Evolutionary conservation across 306 rosid species (phyloP).

Genomic region (Heteromeles arbutifolia): DNA sequence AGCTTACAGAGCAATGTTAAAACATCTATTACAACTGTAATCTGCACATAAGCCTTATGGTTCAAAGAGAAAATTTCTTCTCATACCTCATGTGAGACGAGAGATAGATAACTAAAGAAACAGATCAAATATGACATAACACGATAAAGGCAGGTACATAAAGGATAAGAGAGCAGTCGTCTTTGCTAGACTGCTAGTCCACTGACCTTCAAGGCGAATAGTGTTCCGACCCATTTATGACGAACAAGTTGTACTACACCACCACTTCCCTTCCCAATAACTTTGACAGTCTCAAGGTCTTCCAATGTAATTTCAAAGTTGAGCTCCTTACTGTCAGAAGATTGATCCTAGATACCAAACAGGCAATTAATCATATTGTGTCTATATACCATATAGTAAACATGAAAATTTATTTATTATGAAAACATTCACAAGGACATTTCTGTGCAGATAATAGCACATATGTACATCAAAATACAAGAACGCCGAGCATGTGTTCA

Average conservation of each 20-base stretch:
- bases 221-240: slow-evolving; percentile 85
- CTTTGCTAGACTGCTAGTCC: background rate
- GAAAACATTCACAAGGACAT: background rate
- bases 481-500: background rate
- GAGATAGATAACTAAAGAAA: background rate
- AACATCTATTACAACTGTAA: background rate
- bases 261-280: slow-evolving; percentile 94
- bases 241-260: slow-evolving; percentile 98
- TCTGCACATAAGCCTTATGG: background rate
- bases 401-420: background rate
- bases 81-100: background rate
- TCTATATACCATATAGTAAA: background rate
- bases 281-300: slow-evolving; percentile 84
- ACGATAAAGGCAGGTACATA: slow-evolving; percentile 11
- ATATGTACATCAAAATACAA: background rate
- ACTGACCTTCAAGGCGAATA: slow-evolving; percentile 89
- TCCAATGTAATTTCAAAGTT: slow-evolving; percentile 68
- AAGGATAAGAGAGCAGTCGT: background rate
- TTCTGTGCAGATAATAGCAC: background rate
- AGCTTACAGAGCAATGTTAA: background rate
- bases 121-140: background rate
- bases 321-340: slow-evolving; percentile 66
- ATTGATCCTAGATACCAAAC: slow-evolving; percentile 42
- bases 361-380: background rate
- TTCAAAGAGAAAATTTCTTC: background rate